Conservation (phyloP, 1,139 yeast species). For the Geotrichum fermentans region DNA sequence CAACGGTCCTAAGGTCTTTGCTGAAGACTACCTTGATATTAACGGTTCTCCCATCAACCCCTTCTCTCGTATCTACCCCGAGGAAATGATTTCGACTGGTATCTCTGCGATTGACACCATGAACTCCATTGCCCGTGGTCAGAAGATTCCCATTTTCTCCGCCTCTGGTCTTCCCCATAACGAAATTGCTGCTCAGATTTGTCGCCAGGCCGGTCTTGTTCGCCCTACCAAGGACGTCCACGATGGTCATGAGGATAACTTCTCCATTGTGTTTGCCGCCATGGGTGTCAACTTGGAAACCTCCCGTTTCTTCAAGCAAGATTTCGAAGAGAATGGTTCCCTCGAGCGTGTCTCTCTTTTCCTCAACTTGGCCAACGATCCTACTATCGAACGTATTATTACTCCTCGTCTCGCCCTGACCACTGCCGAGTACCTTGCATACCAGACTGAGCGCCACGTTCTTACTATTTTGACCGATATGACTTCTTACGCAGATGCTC, state of each 20-base stretch:
- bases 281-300: conserved; percentile 95
- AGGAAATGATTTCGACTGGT: conserved; percentile 99
- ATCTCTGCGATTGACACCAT: conserved; percentile 96
- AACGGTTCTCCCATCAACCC: conserved; percentile 99
- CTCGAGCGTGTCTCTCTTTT: conserved; percentile 95
- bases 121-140: conserved; percentile 99
- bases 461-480: conserved; percentile 96
- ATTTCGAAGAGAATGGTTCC: conserved; percentile 98
- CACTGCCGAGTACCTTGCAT: conserved; percentile 96
- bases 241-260: conserved; percentile 98
- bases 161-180: conserved; percentile 99
- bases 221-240: conserved; percentile 99
- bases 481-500: conserved; percentile 98
- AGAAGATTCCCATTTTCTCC: conserved; percentile 96
- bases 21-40: conserved; percentile 96
- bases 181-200: conserved; percentile 98
- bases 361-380: conserved; percentile 96
- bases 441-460: conserved; percentile 98
- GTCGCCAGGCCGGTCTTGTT: conserved; percentile 98
- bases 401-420: conserved; percentile 99
- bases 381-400: conserved; percentile 97
- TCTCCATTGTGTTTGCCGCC: conserved; percentile 98
- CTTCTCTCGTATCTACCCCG: conserved; percentile 95
- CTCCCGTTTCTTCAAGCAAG: conserved; percentile 93
- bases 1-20: conserved; percentile 96